Conservation (phyloP, 1,284 basidiomycete species). For the Ceratobasidium sp. region DNA sequence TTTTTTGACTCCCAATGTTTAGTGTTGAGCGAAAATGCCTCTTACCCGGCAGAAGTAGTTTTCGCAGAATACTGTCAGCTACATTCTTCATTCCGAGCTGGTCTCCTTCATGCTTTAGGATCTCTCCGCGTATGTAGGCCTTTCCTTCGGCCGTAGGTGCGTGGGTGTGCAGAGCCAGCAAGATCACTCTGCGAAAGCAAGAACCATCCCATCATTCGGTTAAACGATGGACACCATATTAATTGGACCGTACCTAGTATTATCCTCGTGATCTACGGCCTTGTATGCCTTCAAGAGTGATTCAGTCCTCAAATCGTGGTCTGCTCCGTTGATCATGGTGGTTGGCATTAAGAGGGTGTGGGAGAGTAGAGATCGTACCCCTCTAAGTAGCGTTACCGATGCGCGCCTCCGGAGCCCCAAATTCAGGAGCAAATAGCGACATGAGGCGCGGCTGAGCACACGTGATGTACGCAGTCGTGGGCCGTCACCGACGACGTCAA, state of each 20-base stretch:
- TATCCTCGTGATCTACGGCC: conserved; percentile 18
- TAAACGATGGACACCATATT: not conserved
- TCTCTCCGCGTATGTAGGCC: conserved; percentile 29
- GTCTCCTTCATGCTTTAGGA: conserved; percentile 28
- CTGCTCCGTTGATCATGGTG: conserved; percentile 19
- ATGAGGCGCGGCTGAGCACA: conserved; percentile 9
- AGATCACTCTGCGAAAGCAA: conserved; percentile 14
- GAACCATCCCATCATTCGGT: not conserved
- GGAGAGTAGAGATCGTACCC: not conserved
- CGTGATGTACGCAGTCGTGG: conserved; percentile 6
- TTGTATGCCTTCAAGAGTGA: conserved; percentile 9
- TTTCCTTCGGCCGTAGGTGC: conserved; percentile 29
- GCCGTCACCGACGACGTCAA: not conserved
- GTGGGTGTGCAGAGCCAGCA: conserved; percentile 22
- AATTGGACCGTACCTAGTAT: conserved; percentile 8
- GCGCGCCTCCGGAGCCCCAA: conserved; percentile 6
- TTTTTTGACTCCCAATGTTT: not conserved
- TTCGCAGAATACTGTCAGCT: conserved; percentile 27
- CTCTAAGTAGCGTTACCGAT: not conserved
- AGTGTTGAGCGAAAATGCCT: not conserved
- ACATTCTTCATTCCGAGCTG: conserved; percentile 17
- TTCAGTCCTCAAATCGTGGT: conserved; percentile 12
- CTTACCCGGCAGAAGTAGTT: conserved; percentile 29
- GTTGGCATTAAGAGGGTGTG: not conserved
- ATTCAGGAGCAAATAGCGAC: conserved; percentile 14